Conservation (phyloP, 495 filamentous ascomycete species). For the Recurvomyces mirabilis region DNA sequence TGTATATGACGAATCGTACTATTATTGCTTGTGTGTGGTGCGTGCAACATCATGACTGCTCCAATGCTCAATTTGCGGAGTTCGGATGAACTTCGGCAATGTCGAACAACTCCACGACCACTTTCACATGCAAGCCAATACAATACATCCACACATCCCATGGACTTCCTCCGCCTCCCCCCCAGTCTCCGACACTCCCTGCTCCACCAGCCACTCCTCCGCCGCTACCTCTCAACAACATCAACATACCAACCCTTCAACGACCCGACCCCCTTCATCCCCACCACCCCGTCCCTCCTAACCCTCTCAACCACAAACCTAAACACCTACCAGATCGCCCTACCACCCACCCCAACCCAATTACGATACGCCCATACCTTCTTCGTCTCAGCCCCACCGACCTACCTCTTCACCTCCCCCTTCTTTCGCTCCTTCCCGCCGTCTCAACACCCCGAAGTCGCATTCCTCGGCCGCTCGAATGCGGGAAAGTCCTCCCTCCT, state of each 20-base stretch:
- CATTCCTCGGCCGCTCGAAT: slow-evolving; percentile 74
- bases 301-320: slow-evolving; percentile 20
- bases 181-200: slow-evolving; percentile 1
- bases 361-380: slow-evolving; percentile 46
- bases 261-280: slow-evolving; percentile 2
- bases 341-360: slow-evolving; percentile 42
- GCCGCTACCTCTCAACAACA: slow-evolving; percentile 1
- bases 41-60: too few species aligned
- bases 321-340: slow-evolving; percentile 49
- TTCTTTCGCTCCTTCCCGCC: slow-evolving; percentile 54
- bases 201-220: background rate
- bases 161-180: slow-evolving; percentile 16
- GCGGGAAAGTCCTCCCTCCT: slow-evolving; percentile 84
- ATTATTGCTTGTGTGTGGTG: too few species aligned
- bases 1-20: too few species aligned
- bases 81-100: too few species aligned
- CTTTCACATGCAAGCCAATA: background rate
- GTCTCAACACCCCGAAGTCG: slow-evolving; percentile 51
- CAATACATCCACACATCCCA: background rate
- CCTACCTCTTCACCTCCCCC: slow-evolving; percentile 57
- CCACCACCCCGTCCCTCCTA: slow-evolving; percentile 10
- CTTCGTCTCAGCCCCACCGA: slow-evolving; percentile 51
- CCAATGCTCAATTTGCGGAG: too few species aligned
- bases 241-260: background rate
- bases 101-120: too few species aligned